phyloP scores from a whole-genome alignment of 805 yeast genomes.

The Grigorovia yakushimaensis region DNA sequence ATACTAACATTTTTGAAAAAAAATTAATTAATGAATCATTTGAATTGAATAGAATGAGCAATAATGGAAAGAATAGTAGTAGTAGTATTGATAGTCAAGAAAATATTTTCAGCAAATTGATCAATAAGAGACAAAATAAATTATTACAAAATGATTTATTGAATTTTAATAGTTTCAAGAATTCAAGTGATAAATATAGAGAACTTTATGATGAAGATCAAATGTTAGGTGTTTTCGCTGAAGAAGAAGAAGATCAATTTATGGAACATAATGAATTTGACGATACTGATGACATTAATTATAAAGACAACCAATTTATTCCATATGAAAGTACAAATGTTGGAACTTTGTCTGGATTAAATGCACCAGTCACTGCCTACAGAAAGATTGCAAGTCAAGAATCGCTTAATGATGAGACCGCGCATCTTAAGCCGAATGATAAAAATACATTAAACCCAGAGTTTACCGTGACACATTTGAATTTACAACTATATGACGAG shows the following conservation, averaged over 20 bases:
- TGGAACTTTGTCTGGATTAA: too few species aligned
- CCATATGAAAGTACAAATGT: too few species aligned
- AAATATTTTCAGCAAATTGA: slow-evolving; percentile 7
- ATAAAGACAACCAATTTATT: too few species aligned
- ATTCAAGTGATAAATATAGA: slow-evolving; percentile 1
- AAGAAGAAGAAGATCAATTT: neutral
- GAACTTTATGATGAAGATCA: slow-evolving; percentile 24
- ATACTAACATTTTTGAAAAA: slow-evolving; percentile 15
- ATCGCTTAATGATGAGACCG: neutral
- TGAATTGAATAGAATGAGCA: slow-evolving; percentile 18
- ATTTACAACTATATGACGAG: slow-evolving; percentile 5
- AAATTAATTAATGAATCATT: slow-evolving; percentile 23
- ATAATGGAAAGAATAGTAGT: neutral
- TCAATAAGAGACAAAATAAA: slow-evolving; percentile 6
- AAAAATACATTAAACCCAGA: neutral
- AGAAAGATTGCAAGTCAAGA: neutral
- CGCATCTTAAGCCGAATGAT: too few species aligned
- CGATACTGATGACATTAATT: neutral
- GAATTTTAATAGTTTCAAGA: slow-evolving; percentile 1
- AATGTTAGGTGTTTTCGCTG: slow-evolving; percentile 17
- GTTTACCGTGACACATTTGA: slow-evolving; percentile 1
- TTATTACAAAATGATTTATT: slow-evolving; percentile 8
- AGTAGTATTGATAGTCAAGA: neutral
- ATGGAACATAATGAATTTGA: neutral
- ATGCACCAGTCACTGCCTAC: neutral